Evolutionary conservation across 2,329 filamentous ascomycete species (phyloP).

Genomic region (Juglanconis oblonga): DNA sequence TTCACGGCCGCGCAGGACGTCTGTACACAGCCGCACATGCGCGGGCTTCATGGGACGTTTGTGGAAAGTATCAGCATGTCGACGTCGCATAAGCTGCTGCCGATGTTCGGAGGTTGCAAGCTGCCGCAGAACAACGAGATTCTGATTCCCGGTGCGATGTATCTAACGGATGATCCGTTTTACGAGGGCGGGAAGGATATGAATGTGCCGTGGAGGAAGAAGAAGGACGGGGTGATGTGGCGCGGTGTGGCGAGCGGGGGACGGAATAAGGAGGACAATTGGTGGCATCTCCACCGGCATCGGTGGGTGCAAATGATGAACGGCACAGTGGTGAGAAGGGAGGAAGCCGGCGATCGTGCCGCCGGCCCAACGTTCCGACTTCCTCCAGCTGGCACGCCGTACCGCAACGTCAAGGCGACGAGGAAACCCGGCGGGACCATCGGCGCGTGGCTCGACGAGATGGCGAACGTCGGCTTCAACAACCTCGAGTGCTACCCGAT

Average conservation of each 20-base stretch:
- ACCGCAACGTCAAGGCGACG: constrained; percentile 27
- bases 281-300: constrained; percentile 69
- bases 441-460: constrained; percentile 37
- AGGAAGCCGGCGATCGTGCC: constrained; percentile 39
- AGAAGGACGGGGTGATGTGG: constrained; percentile 57
- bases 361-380: constrained; percentile 50
- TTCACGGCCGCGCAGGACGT: constrained; percentile 54
- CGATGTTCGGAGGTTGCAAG: constrained; percentile 59
- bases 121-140: constrained; percentile 59
- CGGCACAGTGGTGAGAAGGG: constrained; percentile 50
- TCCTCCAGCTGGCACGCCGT: constrained; percentile 44
- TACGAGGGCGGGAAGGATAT: constrained; percentile 55
- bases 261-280: constrained; percentile 48
- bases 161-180: constrained; percentile 54
- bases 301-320: constrained; percentile 69
- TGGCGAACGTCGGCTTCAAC: constrained; percentile 43
- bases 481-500: constrained; percentile 35
- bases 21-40: constrained; percentile 51
- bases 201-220: constrained; percentile 56
- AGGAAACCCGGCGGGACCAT: constrained; percentile 30
- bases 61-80: constrained; percentile 47
- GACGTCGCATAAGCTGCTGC: constrained; percentile 49
- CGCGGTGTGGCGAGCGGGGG: constrained; percentile 64
- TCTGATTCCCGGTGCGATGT: constrained; percentile 60
- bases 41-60: constrained; percentile 50